These are phyloP conservation scores for Daldinia loculata DNA, from an alignment of 495 filamentous ascomycete genomes.

Conservation along the genomic window DNA sequence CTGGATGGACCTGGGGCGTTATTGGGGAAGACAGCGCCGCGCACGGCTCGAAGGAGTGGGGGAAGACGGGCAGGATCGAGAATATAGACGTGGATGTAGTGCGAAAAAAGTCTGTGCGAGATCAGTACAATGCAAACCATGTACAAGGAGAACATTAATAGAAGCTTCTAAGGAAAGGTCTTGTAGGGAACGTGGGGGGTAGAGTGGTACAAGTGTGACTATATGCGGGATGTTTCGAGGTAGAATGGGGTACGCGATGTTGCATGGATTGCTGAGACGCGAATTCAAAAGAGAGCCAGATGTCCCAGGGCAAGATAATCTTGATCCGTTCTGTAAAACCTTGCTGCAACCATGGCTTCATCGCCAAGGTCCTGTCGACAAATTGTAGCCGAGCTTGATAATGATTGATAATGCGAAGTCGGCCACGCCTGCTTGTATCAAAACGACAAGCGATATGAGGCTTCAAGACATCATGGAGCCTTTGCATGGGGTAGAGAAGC, in stretches of 20 bases:
- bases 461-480: conserved; percentile 30
- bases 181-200: conserved; percentile 38
- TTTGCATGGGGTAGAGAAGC: conserved; percentile 28
- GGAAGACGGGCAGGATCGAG: conserved; percentile 74
- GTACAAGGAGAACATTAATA: conserved; percentile 40
- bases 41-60: conserved; percentile 73
- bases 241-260: conserved; percentile 27
- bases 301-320: conserved; percentile 34
- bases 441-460: conserved; percentile 31
- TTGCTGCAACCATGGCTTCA: conserved; percentile 43
- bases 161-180: conserved; percentile 39
- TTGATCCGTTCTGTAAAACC: conserved; percentile 20
- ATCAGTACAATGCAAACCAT: conserved; percentile 42
- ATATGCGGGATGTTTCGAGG: conserved; percentile 32
- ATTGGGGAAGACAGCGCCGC: conserved; percentile 80
- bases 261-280: conserved; percentile 31
- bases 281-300: conserved; percentile 31
- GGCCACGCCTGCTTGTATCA: conserved; percentile 30
- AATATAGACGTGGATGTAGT: conserved; percentile 70
- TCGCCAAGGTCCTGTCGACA: conserved; percentile 25
- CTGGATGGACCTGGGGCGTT: conserved; percentile 65
- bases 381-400: conserved; percentile 32
- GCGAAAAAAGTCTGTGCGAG: conserved; percentile 73
- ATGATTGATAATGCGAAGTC: conserved; percentile 38
- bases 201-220: conserved; percentile 37